These are phyloP conservation scores for Paraphoma chrysanthemicola DNA, from an alignment of 2,329 filamentous ascomycete genomes.

Conservation along the genomic window DNA sequence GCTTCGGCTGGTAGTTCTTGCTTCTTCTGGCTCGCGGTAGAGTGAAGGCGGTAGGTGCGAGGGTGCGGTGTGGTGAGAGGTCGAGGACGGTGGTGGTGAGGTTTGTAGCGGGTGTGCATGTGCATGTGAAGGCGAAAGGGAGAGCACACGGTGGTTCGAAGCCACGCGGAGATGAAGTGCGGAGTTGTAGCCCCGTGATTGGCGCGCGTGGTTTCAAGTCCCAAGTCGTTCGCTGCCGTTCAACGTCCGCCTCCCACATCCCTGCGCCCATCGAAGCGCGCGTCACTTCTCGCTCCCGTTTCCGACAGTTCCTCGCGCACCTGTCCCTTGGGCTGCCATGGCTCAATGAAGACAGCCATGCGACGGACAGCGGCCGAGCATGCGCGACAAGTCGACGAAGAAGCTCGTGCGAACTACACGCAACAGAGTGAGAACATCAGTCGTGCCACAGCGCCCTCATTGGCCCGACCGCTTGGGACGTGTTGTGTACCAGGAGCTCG, in stretches of 20 bases:
- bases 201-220: conserved; percentile 11
- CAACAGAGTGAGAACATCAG: too few relatives aligned
- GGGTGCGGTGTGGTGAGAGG: not conserved
- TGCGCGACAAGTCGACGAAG: not conserved
- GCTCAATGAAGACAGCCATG: not conserved
- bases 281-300: not conserved
- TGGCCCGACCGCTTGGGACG: too few relatives aligned
- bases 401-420: not conserved
- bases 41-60: conserved; percentile 1
- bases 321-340: not conserved
- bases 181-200: conserved; percentile 29
- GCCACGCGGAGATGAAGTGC: conserved; percentile 28
- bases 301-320: not conserved
- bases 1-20: not conserved
- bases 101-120: not conserved
- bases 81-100: not conserved
- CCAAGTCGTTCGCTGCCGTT: not conserved
- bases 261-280: not conserved
- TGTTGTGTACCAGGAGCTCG: too few relatives aligned
- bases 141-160: conserved; percentile 21
- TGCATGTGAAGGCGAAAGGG: conserved; percentile 6
- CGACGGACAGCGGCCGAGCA: not conserved
- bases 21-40: not conserved
- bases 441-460: too few relatives aligned
- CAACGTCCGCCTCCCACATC: not conserved